Base-by-base conservation (phyloP, 2,329 filamentous ascomycete genomes). In the Scedosporium apiospermum region DNA sequence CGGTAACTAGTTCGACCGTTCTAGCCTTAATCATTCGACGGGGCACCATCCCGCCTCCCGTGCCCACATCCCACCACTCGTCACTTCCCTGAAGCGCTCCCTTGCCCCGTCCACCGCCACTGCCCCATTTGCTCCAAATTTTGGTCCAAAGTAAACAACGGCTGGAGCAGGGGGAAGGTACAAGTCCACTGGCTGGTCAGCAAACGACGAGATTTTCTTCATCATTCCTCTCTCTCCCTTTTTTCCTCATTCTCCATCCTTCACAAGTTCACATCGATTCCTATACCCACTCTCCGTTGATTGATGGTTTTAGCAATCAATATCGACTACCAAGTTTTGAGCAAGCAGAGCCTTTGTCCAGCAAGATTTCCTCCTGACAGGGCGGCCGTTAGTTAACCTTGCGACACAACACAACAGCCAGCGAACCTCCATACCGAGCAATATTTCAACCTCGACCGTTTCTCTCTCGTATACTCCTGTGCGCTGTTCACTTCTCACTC, bases 11-110 rank as follows among this genome's bases (percentile, higher is more conserved):
- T 27, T 26, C 23, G 21, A 55, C 23, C 18, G 21, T 55, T 23
- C 51, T 23, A 55, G 51, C 51, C 51, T 55, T 55, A 55, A 55
- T 55, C 55, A 58, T 58, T 58, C 55, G 55, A 18, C 55, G 55
- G 55, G 26, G 55, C 55, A 57, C 55, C 55, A 14, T 34, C 55
- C 55, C 55, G 27, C 55, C 55, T 58, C 23, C 55, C 34, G 27
- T 58, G 23, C 55, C 55, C 55, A 58, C 55, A 51, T 51, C 6
- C 46, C n/a, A 51, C 46, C n/a, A 51, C 27, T 12, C 6, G 27
- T n/a, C 27, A 14, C 21, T 34, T 41, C 21, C 26, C 55, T 34
- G 23, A 16, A 16, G 12, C 26, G 23, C 51, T 14, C 21, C 51
- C 18, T 55, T 55, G 51, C 51, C 51, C 51, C 51, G 23, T 18